Evolutionary conservation across 768 basidiomycete genomes (phyloP), one percentile per base, ranked within the genome.

Genomic region (Tephrocybe sp.): DNA sequence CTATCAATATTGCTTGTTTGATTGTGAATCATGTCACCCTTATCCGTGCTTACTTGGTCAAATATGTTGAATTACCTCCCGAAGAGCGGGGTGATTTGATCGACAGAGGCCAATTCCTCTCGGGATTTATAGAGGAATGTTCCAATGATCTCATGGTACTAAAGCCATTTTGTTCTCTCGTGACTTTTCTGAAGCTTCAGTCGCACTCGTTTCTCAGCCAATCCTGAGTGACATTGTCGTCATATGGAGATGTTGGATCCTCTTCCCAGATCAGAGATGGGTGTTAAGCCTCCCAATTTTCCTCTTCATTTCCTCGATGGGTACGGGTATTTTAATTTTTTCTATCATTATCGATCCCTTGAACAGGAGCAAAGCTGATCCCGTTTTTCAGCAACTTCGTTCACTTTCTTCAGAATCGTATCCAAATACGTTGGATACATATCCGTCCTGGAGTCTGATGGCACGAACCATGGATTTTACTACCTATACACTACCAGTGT

Each of bases 181-280:
- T n/a, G n/a, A n/a, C n/a, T n/a, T n/a, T n/a, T n/a, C n/a, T n/a
- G n/a, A n/a, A n/a, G n/a, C n/a, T n/a, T n/a, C n/a, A n/a, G n/a
- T n/a, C n/a, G n/a, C n/a, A n/a, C n/a, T n/a, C n/a, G n/a, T n/a
- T 21, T 15, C 11, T 48, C 37, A 38, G 47, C 47, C 47, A 4
- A 39, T 48, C 17, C n/a, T 48, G 14, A 51, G 43, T 45, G 50
- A 51, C 24, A 15, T 18, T 8, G 34, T 38, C 4, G 50, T 51
- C 9, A 38, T 51, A 8, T 51, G 50, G 50, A 36, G 50, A 24
- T 42, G 42, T 18, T 45, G 32, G 34, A 32, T 45, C n/a, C 33
- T 51, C 23, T 51, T 25, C 21, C 20, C 24, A 8, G 42, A 28
- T 2, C 42, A 39, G 23, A 21, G 24, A 37, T 45, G 42, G 33